A percentile compares a stretch with the other conserved stretches of the same genome.
Evolutionary conservation across 2,329 filamentous ascomycete genomes (phyloP).

Genomic region (Onygenales sp.): DNA sequence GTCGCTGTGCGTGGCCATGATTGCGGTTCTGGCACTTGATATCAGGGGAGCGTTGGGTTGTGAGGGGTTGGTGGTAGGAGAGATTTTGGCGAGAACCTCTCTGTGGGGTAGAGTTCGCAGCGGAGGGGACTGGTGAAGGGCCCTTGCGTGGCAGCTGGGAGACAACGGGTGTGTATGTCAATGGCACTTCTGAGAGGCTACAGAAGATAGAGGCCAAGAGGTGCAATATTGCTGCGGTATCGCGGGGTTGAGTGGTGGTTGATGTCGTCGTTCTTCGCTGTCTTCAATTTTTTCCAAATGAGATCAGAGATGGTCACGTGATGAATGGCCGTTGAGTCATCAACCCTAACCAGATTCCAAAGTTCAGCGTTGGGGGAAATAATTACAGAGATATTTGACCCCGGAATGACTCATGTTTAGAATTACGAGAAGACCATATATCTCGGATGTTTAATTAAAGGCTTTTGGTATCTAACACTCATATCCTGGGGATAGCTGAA

Average conservation of each 20-base stretch:
- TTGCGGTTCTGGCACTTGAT: conserved; percentile 13
- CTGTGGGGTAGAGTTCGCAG: neutral
- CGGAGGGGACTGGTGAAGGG: neutral
- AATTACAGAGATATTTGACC: no score
- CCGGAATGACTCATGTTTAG: no score
- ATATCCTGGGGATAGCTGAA: neutral
- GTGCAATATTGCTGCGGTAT: neutral
- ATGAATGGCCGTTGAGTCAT: neutral
- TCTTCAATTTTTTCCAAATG: neutral
- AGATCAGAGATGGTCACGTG: conserved; percentile 1
- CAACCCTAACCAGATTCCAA: neutral
- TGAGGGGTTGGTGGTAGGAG: neutral
- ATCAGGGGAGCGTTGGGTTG: neutral
- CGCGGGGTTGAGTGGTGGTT: neutral
- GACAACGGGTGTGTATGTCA: neutral
- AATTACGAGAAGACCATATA: no score
- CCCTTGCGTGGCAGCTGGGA: neutral
- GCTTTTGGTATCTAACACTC: no score
- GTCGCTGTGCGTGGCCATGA: conserved; percentile 48
- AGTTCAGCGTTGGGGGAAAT: no score
- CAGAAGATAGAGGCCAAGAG: neutral
- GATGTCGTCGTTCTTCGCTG: neutral
- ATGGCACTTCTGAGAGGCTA: neutral
- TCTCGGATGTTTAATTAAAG: no score
- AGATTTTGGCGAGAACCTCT: neutral